These are phyloP conservation scores for Ceratocystiopsis minuta DNA, from an alignment of 2,329 filamentous ascomycete genomes.

Conservation along the genomic window DNA sequence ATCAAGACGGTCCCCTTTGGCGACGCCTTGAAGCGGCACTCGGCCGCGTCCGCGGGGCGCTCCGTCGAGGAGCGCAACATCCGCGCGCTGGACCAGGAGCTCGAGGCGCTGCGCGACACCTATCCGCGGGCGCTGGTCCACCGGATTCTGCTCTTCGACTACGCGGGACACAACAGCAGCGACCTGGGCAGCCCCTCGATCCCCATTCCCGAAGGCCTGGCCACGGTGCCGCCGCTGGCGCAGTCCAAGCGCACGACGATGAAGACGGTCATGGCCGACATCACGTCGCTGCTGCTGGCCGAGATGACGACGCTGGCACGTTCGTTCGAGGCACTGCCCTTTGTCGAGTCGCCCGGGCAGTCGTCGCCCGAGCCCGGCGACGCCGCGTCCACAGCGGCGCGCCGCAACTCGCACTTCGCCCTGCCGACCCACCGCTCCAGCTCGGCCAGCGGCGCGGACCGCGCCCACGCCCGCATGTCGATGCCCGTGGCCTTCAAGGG, in stretches of 20 bases:
- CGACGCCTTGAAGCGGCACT: constrained; percentile 28
- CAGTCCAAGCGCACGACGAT: constrained; percentile 61
- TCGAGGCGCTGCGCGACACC: constrained; percentile 51
- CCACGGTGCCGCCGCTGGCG: constrained; percentile 49
- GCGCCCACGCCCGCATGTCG: constrained; percentile 54
- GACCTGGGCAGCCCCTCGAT: constrained; percentile 24
- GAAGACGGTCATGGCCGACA: constrained; percentile 63
- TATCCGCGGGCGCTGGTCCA: constrained; percentile 64
- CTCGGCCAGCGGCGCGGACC: constrained; percentile 37
- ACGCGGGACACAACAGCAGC: constrained; percentile 13
- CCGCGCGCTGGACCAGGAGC: constrained; percentile 42
- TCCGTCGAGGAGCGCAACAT: constrained; percentile 39
- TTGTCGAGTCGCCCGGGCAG: constrained; percentile 58
- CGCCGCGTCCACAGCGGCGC: constrained; percentile 19
- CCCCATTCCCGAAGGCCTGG: constrained; percentile 47
- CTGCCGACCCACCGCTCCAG: constrained; percentile 29
- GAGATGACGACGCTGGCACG: constrained; percentile 60
- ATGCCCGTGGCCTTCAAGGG: constrained; percentile 46
- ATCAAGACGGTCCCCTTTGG: constrained; percentile 32
- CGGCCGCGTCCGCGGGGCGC: constrained; percentile 24
- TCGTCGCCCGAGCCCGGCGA: constrained; percentile 15
- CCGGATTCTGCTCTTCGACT: constrained; percentile 66
- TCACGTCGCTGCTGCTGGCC: constrained; percentile 54
- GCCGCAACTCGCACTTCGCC: constrained; percentile 39
- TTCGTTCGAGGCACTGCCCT: constrained; percentile 52